A percentile compares a stretch with the other conserved stretches of the same genome.
phyloP scores from a whole-genome alignment of 345 rosid species.

The Ricinus communis region DNA sequence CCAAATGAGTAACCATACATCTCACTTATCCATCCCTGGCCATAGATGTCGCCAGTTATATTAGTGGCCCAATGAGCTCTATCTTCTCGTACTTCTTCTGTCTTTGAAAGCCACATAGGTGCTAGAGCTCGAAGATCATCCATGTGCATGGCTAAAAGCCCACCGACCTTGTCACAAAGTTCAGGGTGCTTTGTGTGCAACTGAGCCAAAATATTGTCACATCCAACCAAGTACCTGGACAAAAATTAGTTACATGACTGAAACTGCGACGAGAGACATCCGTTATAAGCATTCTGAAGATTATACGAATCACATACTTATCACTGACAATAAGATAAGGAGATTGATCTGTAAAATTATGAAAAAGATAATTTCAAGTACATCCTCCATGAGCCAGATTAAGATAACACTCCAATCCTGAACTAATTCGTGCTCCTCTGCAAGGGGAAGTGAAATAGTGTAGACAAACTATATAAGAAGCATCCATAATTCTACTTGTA shows the following conservation, averaged over 20 bases:
- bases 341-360: neutral
- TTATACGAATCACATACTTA: neutral
- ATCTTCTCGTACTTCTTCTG: slow-evolving; percentile 94
- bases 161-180: slow-evolving; percentile 96
- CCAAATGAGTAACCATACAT: slow-evolving; percentile 99
- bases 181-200: slow-evolving; percentile 81
- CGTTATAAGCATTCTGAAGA: neutral
- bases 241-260: slow-evolving; percentile 9
- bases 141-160: slow-evolving; percentile 96
- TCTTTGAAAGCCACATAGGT: slow-evolving; percentile 95
- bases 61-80: slow-evolving; percentile 93
- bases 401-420: slow-evolving; percentile 3
- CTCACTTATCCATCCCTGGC: slow-evolving; percentile 96
- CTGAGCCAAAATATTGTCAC: slow-evolving; percentile 80
- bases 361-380: neutral
- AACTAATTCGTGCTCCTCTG: slow-evolving; percentile 9
- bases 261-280: neutral
- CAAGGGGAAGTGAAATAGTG: slow-evolving; percentile 13
- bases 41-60: slow-evolving; percentile 95
- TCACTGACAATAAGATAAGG: slow-evolving; percentile 6
- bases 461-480: neutral
- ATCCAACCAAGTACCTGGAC: slow-evolving; percentile 84
- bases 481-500: neutral
- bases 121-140: slow-evolving; percentile 91
- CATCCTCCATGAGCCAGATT: slow-evolving; percentile 6